Evolutionary conservation across 2,329 filamentous ascomycete species (phyloP).

Genomic region (Nakataea oryzae): DNA sequence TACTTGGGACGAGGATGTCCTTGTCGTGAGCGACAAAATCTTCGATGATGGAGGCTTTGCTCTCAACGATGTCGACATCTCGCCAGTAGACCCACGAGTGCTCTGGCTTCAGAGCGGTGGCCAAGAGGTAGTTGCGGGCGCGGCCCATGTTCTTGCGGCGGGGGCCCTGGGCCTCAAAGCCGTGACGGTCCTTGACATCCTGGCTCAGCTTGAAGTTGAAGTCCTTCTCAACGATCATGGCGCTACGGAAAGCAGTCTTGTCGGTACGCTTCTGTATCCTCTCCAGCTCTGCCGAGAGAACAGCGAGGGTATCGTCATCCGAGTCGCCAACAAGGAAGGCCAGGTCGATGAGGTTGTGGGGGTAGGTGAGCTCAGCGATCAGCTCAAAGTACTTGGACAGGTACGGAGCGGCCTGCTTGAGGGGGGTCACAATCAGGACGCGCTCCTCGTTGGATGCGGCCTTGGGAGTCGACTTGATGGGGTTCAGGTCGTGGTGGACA

Average conservation of each 20-base stretch:
- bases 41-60: constrained; percentile 76
- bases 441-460: constrained; percentile 74
- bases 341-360: constrained; percentile 89
- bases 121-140: constrained; percentile 85
- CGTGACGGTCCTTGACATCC: constrained; percentile 71
- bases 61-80: constrained; percentile 93
- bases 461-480: constrained; percentile 68
- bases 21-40: constrained; percentile 91
- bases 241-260: constrained; percentile 75
- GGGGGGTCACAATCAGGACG: constrained; percentile 81
- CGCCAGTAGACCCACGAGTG: constrained; percentile 99
- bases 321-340: constrained; percentile 92
- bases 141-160: constrained; percentile 82
- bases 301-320: constrained; percentile 81
- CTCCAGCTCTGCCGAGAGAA: constrained; percentile 74
- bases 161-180: constrained; percentile 78
- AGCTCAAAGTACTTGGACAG: constrained; percentile 90
- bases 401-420: constrained; percentile 78
- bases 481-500: constrained; percentile 72
- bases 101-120: constrained; percentile 75
- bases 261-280: constrained; percentile 76
- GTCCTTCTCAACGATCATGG: constrained; percentile 80
- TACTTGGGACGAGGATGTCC: constrained; percentile 92
- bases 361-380: constrained; percentile 80
- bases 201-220: constrained; percentile 71